Base-by-base conservation (phyloP, 352 stramenopile genomes). In the Aphanomyces stellatus region DNA sequence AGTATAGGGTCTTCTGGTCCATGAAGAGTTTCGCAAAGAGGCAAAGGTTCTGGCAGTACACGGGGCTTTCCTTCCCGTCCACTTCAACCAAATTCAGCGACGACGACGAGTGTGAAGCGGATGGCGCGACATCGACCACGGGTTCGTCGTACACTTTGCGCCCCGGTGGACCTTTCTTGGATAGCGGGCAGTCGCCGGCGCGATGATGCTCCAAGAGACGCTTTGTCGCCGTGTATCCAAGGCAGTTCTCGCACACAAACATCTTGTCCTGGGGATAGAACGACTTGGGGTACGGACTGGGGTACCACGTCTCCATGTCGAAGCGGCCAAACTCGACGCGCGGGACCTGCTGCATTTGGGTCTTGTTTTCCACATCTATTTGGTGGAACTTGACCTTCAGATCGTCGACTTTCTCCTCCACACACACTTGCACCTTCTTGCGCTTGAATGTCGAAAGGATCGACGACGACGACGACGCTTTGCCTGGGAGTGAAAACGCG, bases 1-100 rank as follows among this genome's bases (percentile, higher is more conserved):
- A 97, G 69, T 96, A 97, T 3, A 97, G 72, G 1, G 88, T 97
- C 72, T 97, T 97, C 73, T 97, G 90, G 76, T 97, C 90, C 35
- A 97, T 72, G 75, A 97, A 97, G 11, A 97, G 74, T 65, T 97
- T 97, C 15, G 90, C 88, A 51, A 97, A 78, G 10, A 93, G 88
- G 61, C 86, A 96, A 7, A 97, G 72, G 74, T 97, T 97, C 73
- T 97, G 88, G 62, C 81, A 91, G 65, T 96, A 97, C 25, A 46
- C 42, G 22, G 53, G 5, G 15, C 62, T 31, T 1, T 2, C 10
- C 28, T 49, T 67, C 7, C 65, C 65, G 37, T 68, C 57, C 3
- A 71, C 49, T 66, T 70, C 65, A 3, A 71, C 61, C 17, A 67
- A 41, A 40, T 24, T 31, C 15, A 67, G 27, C 11, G 49, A 40